phyloP scores from a whole-genome alignment of 1,284 basidiomycete species.

The Ceratobasidium sp. region DNA sequence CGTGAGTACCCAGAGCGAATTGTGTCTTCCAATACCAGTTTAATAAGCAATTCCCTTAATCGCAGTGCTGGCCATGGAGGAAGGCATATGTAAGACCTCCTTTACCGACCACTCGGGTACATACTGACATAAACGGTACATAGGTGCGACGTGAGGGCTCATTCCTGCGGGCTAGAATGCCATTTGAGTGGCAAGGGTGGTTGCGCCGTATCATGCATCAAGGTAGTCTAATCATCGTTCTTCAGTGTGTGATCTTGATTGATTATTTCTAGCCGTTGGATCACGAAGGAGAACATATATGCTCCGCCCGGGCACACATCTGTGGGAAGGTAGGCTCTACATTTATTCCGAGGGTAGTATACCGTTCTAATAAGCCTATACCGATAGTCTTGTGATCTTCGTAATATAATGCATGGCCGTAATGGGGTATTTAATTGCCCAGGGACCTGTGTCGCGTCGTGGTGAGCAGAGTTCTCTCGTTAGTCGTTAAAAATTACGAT shows the following conservation, averaged over 20 bases:
- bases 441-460: slow-evolving; percentile 55
- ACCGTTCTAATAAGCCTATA: background rate
- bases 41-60: background rate
- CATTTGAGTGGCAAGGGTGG: slow-evolving; percentile 55
- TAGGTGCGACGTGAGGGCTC: slow-evolving; percentile 58
- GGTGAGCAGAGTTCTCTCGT: slow-evolving; percentile 48
- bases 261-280: slow-evolving; percentile 51
- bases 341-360: background rate
- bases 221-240: background rate
- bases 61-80: slow-evolving; percentile 39
- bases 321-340: slow-evolving; percentile 57
- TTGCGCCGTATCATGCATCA: slow-evolving; percentile 54
- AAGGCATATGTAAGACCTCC: slow-evolving; percentile 18
- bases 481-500: background rate
- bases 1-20: background rate
- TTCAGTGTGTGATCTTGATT: background rate
- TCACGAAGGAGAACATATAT: slow-evolving; percentile 58
- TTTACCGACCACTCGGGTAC: background rate
- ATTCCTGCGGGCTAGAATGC: slow-evolving; percentile 61
- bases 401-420: slow-evolving; percentile 48
- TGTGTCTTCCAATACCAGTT: background rate
- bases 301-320: slow-evolving; percentile 59
- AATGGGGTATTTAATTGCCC: slow-evolving; percentile 54
- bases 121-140: background rate
- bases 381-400: slow-evolving; percentile 57